A percentile compares a stretch with the other conserved stretches of the same genome.
These are phyloP conservation scores for Lepidium africanum DNA, from an alignment of 345 rosid genomes.

Conservation along the genomic window DNA sequence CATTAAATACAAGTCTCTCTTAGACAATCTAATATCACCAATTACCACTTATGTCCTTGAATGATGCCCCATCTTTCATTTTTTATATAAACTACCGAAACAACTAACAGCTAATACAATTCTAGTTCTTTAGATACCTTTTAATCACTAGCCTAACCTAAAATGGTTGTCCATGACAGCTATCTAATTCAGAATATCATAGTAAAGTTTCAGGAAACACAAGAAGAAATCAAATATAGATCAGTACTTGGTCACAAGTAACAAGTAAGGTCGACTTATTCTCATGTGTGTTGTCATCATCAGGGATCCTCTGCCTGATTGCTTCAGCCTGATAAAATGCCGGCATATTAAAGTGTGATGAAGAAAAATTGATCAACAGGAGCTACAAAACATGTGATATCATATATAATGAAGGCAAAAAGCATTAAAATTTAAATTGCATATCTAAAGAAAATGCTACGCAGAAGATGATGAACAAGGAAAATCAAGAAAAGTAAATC, in stretches of 20 bases:
- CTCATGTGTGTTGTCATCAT: slow-evolving; percentile 38
- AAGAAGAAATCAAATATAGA: slow-evolving; percentile 11
- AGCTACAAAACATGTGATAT: not conserved
- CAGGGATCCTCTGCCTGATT: slow-evolving; percentile 50
- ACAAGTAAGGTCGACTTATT: slow-evolving; percentile 54
- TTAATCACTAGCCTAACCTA: not conserved
- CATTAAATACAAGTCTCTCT: not conserved
- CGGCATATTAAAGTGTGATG: slow-evolving; percentile 23
- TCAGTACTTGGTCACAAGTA: slow-evolving; percentile 78
- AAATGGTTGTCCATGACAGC: not conserved
- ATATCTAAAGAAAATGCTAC: not conserved
- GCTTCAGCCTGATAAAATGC: slow-evolving; percentile 72
- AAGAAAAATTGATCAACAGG: not conserved
- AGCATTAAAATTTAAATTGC: not conserved
- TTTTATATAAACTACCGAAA: not conserved
- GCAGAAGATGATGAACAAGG: not conserved
- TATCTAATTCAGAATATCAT: not conserved
- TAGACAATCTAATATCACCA: slow-evolving; percentile 12
- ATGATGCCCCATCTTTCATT: not conserved
- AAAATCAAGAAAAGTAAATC: not conserved
- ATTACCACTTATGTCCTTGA: not conserved
- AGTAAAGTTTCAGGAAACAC: not conserved
- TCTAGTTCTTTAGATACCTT: not conserved
- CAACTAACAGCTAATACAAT: not conserved
- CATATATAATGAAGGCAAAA: not conserved